phyloP scores from a whole-genome alignment of 2,329 filamentous ascomycete species.

The Bipolaris sorokiniana region DNA sequence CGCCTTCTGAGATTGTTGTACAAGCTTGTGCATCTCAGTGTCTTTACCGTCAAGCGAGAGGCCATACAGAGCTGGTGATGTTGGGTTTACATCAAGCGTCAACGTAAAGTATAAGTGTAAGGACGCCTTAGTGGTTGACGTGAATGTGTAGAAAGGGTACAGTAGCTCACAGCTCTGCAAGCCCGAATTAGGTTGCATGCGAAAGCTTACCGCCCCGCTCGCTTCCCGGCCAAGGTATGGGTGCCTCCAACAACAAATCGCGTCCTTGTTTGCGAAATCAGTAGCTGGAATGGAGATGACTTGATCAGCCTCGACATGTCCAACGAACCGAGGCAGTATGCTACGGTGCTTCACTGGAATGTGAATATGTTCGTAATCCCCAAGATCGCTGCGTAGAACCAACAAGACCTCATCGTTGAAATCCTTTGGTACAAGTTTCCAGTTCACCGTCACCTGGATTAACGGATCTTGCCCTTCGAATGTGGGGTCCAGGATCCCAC shows the following conservation, averaged over 20 bases:
- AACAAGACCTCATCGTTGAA: neutral
- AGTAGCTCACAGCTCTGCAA: neutral
- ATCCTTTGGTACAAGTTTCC: neutral
- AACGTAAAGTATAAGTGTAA: neutral
- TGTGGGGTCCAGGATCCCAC: neutral
- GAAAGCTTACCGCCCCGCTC: neutral
- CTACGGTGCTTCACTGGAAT: neutral
- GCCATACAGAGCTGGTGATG: slow-evolving; percentile 16
- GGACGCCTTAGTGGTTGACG: neutral
- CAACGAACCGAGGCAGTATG: neutral
- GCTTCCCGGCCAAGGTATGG: neutral
- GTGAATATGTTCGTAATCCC: neutral
- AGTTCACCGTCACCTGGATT: neutral
- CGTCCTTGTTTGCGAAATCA: neutral
- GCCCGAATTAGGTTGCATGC: neutral
- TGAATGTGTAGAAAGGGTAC: neutral
- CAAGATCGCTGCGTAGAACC: neutral
- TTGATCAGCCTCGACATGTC: neutral
- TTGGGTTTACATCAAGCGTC: slow-evolving; percentile 49
- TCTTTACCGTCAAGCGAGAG: slow-evolving; percentile 23
- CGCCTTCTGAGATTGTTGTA: slow-evolving; percentile 33
- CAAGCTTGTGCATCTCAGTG: slow-evolving; percentile 15
- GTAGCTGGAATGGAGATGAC: neutral
- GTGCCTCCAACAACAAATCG: neutral
- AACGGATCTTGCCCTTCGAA: neutral